Evolutionary conservation across 108 stramenopile genomes (phyloP).

Genomic region (Conticribra weissflogii): DNA sequence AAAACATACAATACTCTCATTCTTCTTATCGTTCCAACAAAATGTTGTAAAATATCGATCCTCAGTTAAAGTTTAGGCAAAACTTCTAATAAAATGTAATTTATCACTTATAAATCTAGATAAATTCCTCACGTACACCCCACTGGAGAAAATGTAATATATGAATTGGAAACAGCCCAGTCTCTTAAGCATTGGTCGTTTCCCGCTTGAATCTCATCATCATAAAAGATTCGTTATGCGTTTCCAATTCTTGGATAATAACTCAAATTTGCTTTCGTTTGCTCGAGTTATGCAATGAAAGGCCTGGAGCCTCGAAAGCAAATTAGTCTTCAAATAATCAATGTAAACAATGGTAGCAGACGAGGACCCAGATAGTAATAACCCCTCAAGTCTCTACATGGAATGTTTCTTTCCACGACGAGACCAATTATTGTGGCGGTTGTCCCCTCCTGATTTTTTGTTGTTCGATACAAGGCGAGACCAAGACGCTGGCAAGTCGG

Average conservation of each 20-base stretch:
- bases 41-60: too few relatives aligned
- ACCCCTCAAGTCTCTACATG: conserved; percentile 29
- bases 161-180: conserved; percentile 57
- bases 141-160: conserved; percentile 45
- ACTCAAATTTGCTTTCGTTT: conserved; percentile 14
- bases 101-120: conserved; percentile 34
- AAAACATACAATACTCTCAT: too few relatives aligned
- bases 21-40: too few relatives aligned
- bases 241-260: conserved; percentile 53
- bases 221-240: conserved; percentile 46
- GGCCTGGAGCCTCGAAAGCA: neutral
- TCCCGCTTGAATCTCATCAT: conserved; percentile 48
- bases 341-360: conserved; percentile 32
- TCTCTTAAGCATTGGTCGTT: conserved; percentile 42
- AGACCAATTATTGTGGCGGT: conserved; percentile 49
- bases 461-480: conserved; percentile 56
- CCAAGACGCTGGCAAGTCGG: conserved; percentile 69
- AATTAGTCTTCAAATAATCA: conserved; percentile 28
- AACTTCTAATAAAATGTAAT: too few relatives aligned
- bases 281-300: conserved; percentile 10
- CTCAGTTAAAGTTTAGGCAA: too few relatives aligned
- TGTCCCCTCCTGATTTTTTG: conserved; percentile 35
- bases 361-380: conserved; percentile 22
- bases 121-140: conserved; percentile 37
- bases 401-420: conserved; percentile 41